phyloP scores from a whole-genome alignment of 1,284 basidiomycete species.

The Phlebopus sp. region DNA sequence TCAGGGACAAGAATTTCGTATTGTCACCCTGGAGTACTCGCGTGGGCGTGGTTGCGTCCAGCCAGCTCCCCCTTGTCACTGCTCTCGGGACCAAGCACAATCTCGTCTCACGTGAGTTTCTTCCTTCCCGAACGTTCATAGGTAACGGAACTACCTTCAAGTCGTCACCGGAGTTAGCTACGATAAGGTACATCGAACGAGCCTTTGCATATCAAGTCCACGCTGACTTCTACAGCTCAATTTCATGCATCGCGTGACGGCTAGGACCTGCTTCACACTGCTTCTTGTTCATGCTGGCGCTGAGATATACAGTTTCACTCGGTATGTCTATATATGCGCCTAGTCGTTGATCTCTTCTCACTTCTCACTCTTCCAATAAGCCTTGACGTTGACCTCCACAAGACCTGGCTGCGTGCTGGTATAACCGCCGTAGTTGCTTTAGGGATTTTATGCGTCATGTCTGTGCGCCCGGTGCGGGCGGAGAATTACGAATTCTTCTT shows the following conservation, averaged over 20 bases:
- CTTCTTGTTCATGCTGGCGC: slow-evolving; percentile 49
- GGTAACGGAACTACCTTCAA: slow-evolving; percentile 20
- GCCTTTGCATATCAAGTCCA: slow-evolving; percentile 5
- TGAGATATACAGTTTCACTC: slow-evolving; percentile 26
- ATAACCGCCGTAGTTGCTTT: slow-evolving; percentile 38
- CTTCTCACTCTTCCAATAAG: slow-evolving; percentile 9
- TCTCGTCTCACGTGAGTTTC: slow-evolving; percentile 48
- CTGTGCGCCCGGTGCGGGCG: slow-evolving; percentile 43
- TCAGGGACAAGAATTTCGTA: slow-evolving; percentile 33
- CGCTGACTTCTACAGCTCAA: slow-evolving; percentile 37
- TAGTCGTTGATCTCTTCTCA: slow-evolving; percentile 2
- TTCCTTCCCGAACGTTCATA: neutral
- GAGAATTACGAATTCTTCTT: slow-evolving; percentile 50
- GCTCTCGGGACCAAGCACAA: slow-evolving; percentile 68
- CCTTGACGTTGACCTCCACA: neutral
- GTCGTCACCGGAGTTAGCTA: slow-evolving; percentile 58
- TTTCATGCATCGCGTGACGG: slow-evolving; percentile 49
- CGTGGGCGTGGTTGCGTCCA: slow-evolving; percentile 47
- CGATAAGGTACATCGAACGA: slow-evolving; percentile 43
- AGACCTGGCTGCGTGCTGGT: slow-evolving; percentile 40
- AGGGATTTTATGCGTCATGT: slow-evolving; percentile 38
- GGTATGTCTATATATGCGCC: slow-evolving; percentile 11
- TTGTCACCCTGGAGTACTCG: slow-evolving; percentile 51
- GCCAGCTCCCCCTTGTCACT: slow-evolving; percentile 60
- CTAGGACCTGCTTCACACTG: slow-evolving; percentile 48